Base-by-base conservation (phyloP, 768 basidiomycete genomes). In the Asterophora parasitica region DNA sequence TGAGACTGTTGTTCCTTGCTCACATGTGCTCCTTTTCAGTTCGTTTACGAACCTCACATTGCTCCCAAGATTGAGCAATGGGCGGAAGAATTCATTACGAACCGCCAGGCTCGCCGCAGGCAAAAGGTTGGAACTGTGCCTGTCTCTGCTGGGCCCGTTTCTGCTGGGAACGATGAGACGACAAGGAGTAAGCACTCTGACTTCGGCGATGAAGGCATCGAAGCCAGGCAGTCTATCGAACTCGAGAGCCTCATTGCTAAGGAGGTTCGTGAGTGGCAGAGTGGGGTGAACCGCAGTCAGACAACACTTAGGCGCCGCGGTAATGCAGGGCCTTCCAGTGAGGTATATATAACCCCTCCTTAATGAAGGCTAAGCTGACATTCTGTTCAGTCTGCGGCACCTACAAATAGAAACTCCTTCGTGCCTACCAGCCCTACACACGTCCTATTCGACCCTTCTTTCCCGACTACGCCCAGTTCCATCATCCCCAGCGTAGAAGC, bases 41-140 rank as follows among this genome's bases (percentile, higher is more conserved):
- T 81, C 46, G 76, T 87, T 23, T 85, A 83, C 48, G 82, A 83
- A 52, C 83, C 83, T 8, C 82, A 84, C 49, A 73, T 86, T 48
- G 82, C 81, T 15, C 83, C 83, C 0, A 71, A 67, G 35, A 37
- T 86, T 23, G 82, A 81, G 56, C 67, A 61, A 52, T 73, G 71
- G 73, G 70, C 65, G 4, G 67, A 66, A 45, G 67, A 71, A 43
- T 71, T 65, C 44, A 42, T 70, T 32, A 68, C 67, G 0, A 62
- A 55, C 31, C 63, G 70, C 12, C 47, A 59, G 44, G 66, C 66
- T 15, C 54, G 50, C 15, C 55, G 61, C 32, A 66, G 62, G 42
- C 69, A 69, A 65, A 33, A 38, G 8, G 59, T 62, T 27, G 60
- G 50, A 13, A 40, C 51, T 15, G 43, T 55, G 16, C 36, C 54